Evolutionary conservation across 108 stramenopile species (phyloP).

Genomic region (Skeletonema marinoi): DNA sequence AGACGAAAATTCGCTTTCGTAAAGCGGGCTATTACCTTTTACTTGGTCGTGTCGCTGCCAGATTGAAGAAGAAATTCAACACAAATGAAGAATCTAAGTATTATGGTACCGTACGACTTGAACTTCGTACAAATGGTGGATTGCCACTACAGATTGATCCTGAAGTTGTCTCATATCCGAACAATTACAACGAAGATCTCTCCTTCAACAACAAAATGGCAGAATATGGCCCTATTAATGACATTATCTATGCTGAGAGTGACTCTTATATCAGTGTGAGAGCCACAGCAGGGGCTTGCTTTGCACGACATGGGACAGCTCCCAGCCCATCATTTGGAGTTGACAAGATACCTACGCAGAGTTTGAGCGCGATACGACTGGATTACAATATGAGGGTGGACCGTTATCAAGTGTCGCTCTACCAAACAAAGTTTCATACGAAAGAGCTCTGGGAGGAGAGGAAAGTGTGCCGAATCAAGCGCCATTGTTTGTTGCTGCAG

Average conservation of each 20-base stretch:
- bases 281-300: no score
- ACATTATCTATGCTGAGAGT: constrained; percentile 16
- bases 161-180: constrained; percentile 12
- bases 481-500: not conserved
- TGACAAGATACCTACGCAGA: constrained; percentile 19
- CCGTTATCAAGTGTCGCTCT: constrained; percentile 4
- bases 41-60: constrained; percentile 16
- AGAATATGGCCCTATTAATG: constrained; percentile 22
- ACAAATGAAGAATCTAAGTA: not conserved
- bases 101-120: not conserved
- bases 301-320: constrained; percentile 11
- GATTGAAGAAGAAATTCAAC: constrained; percentile 11
- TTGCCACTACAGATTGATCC: constrained; percentile 9
- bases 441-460: constrained; percentile 4
- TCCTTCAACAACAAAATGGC: constrained; percentile 17
- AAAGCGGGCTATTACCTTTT: constrained; percentile 28
- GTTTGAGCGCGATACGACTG: constrained; percentile 12
- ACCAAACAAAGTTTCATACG: not conserved
- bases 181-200: not conserved
- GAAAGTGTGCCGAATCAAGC: not conserved
- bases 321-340: not conserved
- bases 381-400: not conserved
- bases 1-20: constrained; percentile 23
- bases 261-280: constrained; percentile 5
- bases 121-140: constrained; percentile 1